Base-by-base conservation (phyloP, 768 basidiomycete genomes). In the Brasilioporus rufonigricans region DNA sequence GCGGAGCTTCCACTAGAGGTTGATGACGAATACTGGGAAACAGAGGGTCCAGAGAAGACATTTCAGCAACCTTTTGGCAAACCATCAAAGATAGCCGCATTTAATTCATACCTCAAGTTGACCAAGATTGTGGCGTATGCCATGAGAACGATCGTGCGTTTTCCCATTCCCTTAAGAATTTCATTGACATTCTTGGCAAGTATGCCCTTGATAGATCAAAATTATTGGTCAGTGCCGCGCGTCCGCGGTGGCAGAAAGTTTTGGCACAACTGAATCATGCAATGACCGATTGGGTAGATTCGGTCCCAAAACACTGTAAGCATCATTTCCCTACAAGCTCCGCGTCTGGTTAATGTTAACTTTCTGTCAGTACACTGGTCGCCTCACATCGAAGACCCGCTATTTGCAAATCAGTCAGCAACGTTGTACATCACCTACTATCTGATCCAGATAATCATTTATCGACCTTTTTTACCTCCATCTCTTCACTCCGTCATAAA, bases 21-120 rank as follows among this genome's bases (percentile, higher is more conserved):
- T 14, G 90, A 95, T 59, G 86, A 88, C 61, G 82, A 86, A 57
- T 91, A 84, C 65, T 94, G 90, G 91, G 80, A 83, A 57, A 72
- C 70, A 18, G 74, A 70, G 50, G 77, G 77, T 52, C 75, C 80
- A 13, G 67, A 73, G 11, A 65, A 69, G 26, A 77, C 79, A 27
- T 92, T 90, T 71, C 78, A 79, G 56, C 92, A 93, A 60, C 91
- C 90, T 11, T 65, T 72, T 13, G 80, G 73, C 12, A 76, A 81
- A 55, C 84, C 86, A 18, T 80, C 83, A 24, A 72, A 70, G 45
- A 71, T 89, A 33, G 66, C 85, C 18, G 79, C 75, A 19, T 92
- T 92, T 68, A 84, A 82, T 62, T 79, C 80, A 33, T 75, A 79
- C 45, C 76, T 91, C 58, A 83, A 83, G 57, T 69, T 93, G 33